Percentiles rank a stretch among this genome's conserved stretches.
Conservation (phyloP, 345 rosid genomes). For the Salix purpurea region DNA sequence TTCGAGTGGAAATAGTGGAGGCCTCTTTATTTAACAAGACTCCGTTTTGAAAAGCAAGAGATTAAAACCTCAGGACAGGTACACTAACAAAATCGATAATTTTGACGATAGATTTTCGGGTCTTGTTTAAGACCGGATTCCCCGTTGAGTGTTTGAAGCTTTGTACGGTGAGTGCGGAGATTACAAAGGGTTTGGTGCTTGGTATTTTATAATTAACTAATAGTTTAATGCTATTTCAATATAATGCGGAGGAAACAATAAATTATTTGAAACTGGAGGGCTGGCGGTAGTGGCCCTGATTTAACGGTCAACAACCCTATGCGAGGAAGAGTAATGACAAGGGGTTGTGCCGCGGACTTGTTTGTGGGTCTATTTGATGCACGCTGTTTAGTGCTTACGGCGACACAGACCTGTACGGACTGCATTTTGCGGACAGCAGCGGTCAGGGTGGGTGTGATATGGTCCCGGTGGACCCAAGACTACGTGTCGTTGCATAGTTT, state of each 20-base stretch:
- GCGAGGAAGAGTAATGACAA: no score
- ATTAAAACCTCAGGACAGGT: neutral
- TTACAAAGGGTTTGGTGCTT: neutral
- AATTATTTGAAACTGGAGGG: neutral
- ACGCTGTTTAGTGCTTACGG: no score
- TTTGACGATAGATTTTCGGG: neutral
- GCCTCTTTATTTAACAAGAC: neutral
- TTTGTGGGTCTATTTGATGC: no score
- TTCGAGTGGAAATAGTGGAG: neutral
- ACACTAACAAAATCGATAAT: neutral
- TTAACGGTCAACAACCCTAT: no score
- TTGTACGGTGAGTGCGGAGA: slow-evolving; percentile 11
- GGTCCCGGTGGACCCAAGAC: no score
- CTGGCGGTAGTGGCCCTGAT: neutral
- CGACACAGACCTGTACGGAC: no score
- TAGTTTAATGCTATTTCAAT: neutral
- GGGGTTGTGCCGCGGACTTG: no score
- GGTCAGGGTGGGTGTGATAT: no score
- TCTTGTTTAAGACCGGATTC: slow-evolving; percentile 19
- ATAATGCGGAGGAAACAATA: neutral
- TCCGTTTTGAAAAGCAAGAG: neutral
- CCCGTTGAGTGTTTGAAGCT: slow-evolving; percentile 23
- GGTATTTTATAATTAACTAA: neutral
- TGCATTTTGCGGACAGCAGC: no score
- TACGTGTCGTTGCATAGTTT: no score